Base-by-base conservation (phyloP, 2,329 filamentous ascomycete species). In the Apiospora arundinis region DNA sequence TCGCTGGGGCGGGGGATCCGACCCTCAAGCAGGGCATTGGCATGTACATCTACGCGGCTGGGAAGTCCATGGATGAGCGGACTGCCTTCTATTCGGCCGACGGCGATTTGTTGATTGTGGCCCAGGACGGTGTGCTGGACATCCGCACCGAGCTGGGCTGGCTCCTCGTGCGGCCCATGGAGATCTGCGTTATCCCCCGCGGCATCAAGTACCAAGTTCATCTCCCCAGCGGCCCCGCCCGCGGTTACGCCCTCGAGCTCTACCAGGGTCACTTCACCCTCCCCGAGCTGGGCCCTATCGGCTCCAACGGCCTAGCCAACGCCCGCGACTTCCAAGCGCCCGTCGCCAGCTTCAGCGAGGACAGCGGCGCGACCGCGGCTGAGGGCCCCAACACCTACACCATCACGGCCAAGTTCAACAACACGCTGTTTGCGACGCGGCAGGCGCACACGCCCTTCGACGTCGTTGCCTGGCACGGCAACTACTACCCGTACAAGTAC, bases 31-130 rank as follows among this genome's bases (percentile, higher is more conserved):
- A 87, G 12, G 92, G 92, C 0, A 76, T 94, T 37, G 92, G 91
- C 25, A 93, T 93, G 70, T 89, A 91, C 79, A 89, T 93, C 74
- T 94, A 91, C 76, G 90, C 91, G 0, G 92, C 91, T 0, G 92
- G 92, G 42, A 92, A 91, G 77, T 89, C 91, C 74, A 95, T 95
- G 92, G 84, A 85, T 49, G 83, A 85, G 16, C 87, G 89, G 63
- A 86, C 91, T 73, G 92, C 92, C 0, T 94, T 94, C 81, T 94
- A 93, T 82, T 93, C 90, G n/a, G 91, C 92, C 0, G 91, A 93
- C 77, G 91, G 91, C 1, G 91, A 93, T 77, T 90, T 92, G 74
- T 80, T 92, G 70, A 91, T 93, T 73, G 90, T 93, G 32, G 85
- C 89, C 4, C 91, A 92, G 77, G 87, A 92, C 73, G 91, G 91